Evolutionary conservation across 306 rosid species (phyloP).

Genomic region (Oemleria cerasiformis): DNA sequence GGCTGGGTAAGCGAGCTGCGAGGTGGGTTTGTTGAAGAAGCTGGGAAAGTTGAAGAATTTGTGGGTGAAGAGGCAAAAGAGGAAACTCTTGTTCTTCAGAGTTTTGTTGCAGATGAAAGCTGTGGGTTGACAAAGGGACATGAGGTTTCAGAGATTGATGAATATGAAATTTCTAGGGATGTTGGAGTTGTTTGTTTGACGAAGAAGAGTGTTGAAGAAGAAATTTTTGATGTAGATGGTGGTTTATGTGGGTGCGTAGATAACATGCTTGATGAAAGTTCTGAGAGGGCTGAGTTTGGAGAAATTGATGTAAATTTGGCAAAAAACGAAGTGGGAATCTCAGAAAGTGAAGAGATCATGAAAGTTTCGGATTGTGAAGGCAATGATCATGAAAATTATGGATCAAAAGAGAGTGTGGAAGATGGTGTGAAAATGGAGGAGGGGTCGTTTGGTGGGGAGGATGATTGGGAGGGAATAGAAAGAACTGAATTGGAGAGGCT

Average conservation of each 20-base stretch:
- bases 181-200: constrained; percentile 27
- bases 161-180: constrained; percentile 17
- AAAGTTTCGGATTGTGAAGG: constrained; percentile 25
- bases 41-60: constrained; percentile 28
- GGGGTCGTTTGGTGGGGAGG: constrained; percentile 41
- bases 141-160: constrained; percentile 17
- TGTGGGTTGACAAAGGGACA: constrained; percentile 17
- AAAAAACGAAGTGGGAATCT: constrained; percentile 12
- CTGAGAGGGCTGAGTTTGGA: constrained; percentile 5
- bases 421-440: constrained; percentile 9
- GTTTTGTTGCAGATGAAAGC: constrained; percentile 9
- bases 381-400: constrained; percentile 24
- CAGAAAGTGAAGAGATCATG: constrained; percentile 16
- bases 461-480: constrained; percentile 82
- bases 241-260: background rate
- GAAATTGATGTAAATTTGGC: constrained; percentile 28
- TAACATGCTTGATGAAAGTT: constrained; percentile 25
- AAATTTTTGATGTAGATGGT: background rate
- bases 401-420: constrained; percentile 7
- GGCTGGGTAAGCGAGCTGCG: constrained; percentile 27
- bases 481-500: constrained; percentile 65
- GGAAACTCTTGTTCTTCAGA: constrained; percentile 25
- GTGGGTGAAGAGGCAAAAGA: constrained; percentile 14
- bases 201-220: constrained; percentile 27
- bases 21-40: constrained; percentile 32